Evolutionary conservation across 306 rosid species (phyloP), one percentile per base, ranked within the genome.

Genomic region (Senna siamea): DNA sequence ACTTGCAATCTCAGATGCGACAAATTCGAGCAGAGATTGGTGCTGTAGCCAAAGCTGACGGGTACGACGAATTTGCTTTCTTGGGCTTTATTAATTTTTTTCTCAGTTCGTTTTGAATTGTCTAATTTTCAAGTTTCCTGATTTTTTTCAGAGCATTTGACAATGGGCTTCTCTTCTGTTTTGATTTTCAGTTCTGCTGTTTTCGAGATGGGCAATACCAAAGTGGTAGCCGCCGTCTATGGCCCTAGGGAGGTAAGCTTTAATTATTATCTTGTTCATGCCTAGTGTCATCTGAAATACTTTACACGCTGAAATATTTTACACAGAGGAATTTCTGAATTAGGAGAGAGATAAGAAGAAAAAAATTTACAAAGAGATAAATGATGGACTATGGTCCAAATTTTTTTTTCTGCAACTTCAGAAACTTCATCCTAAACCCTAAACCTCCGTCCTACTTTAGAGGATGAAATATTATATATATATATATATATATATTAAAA

Each of bases 121-220:
- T 67, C 13, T 28, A 2, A 53, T 68, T 67, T 23, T 60, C 35
- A 54, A 44, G 14, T 20, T 52, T 54, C 18, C 6, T 40, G 26
- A 6, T 12, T 11, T 62, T 64, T 51, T 14, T 12, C 43, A 2
- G 46, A 72, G 66, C 66, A 62, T 40, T 40, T 82, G 13, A 9
- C 35, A 66, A 47, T 15, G 38, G 26, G 15, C 2, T 26, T 54
- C 18, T 38, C 26, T 18, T 41, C 28, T 51, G 41, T 75, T 43
- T 73, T 38, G 23, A 12, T 75, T 74, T 60, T 64, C 87, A 90
- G 97, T 41, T 93, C 97, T 54, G 93, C 97, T 12, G 35, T 85
- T 64, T 93, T 93, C 60, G 97, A 93, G 89, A 93, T 93, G 98
- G 97, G 97, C 62, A 87, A 87, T 84, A 91, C 98, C 66, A 89